Evolutionary conservation across 352 stramenopile species (phyloP).

Genomic region (Phytopythium montanum): DNA sequence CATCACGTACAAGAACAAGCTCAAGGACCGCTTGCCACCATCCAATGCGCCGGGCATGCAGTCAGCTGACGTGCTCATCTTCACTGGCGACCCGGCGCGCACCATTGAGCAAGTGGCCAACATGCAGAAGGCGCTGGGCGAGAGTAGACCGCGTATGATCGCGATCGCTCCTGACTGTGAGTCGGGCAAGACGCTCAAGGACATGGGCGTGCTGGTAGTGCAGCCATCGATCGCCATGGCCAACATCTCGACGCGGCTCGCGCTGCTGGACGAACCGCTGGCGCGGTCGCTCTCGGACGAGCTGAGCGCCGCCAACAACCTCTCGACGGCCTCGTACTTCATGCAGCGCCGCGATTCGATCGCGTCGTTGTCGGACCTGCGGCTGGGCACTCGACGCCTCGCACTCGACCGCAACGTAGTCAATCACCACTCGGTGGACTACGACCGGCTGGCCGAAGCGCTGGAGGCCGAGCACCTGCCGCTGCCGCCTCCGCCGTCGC

Average conservation of each 20-base stretch:
- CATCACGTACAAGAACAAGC: slow-evolving; percentile 61
- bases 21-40: slow-evolving; percentile 22
- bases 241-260: slow-evolving; percentile 58
- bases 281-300: slow-evolving; percentile 35
- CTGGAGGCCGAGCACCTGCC: slow-evolving; percentile 35
- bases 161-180: slow-evolving; percentile 41
- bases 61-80: slow-evolving; percentile 49
- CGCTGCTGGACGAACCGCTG: slow-evolving; percentile 38
- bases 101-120: slow-evolving; percentile 45
- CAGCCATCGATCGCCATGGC: slow-evolving; percentile 63
- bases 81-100: slow-evolving; percentile 44
- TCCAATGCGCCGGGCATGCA: slow-evolving; percentile 24
- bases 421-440: slow-evolving; percentile 63
- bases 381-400: slow-evolving; percentile 25
- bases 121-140: slow-evolving; percentile 43
- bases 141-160: slow-evolving; percentile 43
- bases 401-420: slow-evolving; percentile 51
- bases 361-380: slow-evolving; percentile 42
- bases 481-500: slow-evolving; percentile 42
- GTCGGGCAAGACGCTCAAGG: slow-evolving; percentile 33
- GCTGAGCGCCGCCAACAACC: slow-evolving; percentile 30
- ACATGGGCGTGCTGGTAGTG: slow-evolving; percentile 56
- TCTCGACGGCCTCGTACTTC: slow-evolving; percentile 53
- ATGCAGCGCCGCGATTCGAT: slow-evolving; percentile 31
- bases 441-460: slow-evolving; percentile 35